Base-by-base conservation (phyloP, 2,329 filamentous ascomycete genomes). In the Aspergillus jensenii region DNA sequence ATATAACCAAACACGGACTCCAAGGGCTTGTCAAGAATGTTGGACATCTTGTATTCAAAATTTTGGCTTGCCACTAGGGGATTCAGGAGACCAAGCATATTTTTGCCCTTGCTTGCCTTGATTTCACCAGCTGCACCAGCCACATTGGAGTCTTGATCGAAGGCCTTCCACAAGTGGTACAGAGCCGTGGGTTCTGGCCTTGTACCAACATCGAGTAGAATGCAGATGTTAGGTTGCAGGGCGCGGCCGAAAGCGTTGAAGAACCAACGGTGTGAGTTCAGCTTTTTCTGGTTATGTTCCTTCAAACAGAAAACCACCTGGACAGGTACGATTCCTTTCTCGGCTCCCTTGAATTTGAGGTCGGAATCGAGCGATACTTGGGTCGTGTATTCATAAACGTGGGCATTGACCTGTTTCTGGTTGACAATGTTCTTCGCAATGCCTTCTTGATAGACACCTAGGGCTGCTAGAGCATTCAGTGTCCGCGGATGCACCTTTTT, bases 11-110 rank as follows among this genome's bases (percentile, higher is more conserved):
- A 99, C 0, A 96, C 93, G 0, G 91, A 96, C 74, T 99, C 95
- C 2, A 99, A 81, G 0, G 95, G 95, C 75, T 99, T 99, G 74
- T 99, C 95, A 25, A 99, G 82, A 68, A 99, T 99, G 68, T 99
- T 99, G 41, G 92, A 96, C 91, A 99, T 97, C 77, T 99, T 99
- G 81, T 99, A 99, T 79, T 99, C 95, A 66, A 99, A 99, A 73
- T 99, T 99, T 69, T 99, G 95, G 46, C 92, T 96, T 0, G 95
- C 95, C 15, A 99, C 93, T 6, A 99, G 82, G 0, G 95, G 95
- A 68, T 99, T 99, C 46, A 99, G 80, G 15, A 99, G 82, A 62
- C 93, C 91, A 5, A 87, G 80, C 70, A 91, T 93, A 23, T 84
- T 87, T 65, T 88, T 91, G 7, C 95, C 95, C 74, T 97, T 96